Evolutionary conservation across 306 rosid genomes (phyloP).

Genomic region (Glycine latifolia): DNA sequence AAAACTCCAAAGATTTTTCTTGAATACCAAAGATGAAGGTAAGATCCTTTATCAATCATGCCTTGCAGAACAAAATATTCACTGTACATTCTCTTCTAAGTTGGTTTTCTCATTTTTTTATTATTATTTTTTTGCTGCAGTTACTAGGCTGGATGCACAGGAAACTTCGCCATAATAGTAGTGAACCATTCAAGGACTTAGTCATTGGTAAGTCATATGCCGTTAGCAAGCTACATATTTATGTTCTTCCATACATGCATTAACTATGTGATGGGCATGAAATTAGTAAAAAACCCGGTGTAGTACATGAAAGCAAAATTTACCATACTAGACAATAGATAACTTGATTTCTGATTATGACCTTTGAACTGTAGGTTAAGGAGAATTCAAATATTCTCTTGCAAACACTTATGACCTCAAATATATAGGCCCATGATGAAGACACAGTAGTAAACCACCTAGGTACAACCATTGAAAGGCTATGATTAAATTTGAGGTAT

Average conservation of each 20-base stretch:
- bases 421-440: constrained; percentile 10
- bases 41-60: constrained; percentile 27
- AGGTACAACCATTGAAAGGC: constrained; percentile 15
- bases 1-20: constrained; percentile 48
- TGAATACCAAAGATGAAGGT: constrained; percentile 75
- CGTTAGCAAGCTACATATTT: constrained; percentile 15
- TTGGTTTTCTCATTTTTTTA: constrained; percentile 45
- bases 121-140: constrained; percentile 56
- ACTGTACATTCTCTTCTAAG: constrained; percentile 17
- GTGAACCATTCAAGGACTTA: constrained; percentile 74
- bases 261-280: constrained; percentile 10
- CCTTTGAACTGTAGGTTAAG: not conserved
- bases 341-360: constrained; percentile 11
- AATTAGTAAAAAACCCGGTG: not conserved
- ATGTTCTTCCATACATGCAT: constrained; percentile 28
- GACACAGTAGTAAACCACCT: not conserved
- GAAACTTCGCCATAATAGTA: constrained; percentile 82
- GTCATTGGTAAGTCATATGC: constrained; percentile 72
- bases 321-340: not conserved
- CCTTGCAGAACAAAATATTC: constrained; percentile 25
- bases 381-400: constrained; percentile 2
- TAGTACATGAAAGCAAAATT: not conserved
- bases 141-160: constrained; percentile 98
- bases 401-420: constrained; percentile 20
- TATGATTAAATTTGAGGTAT: not conserved